Evolutionary conservation across 306 rosid species (phyloP), one percentile per base, ranked within the genome.

Genomic region (Vigna hirtella): DNA sequence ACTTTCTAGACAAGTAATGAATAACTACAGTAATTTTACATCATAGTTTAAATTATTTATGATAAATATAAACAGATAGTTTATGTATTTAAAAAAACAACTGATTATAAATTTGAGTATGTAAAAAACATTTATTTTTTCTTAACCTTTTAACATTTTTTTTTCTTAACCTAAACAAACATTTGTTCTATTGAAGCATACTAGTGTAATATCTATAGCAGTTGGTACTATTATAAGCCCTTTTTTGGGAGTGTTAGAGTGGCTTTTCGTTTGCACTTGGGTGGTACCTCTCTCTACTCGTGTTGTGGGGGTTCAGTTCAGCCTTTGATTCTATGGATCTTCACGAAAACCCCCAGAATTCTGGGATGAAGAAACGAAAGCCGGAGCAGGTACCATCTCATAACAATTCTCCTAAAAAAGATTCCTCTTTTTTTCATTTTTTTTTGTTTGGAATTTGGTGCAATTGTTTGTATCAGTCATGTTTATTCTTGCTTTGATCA

Each of bases 281-380:
- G 67, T 53, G 53, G 42, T 74, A 9, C 70, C 26, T 56, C 32
- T 30, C 38, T 69, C 78, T 24, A 28, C 49, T 62, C 63, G 20
- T 30, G n/a, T 14, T 12, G 72, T 66, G 22, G 36, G 36, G 64
- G 30, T 22, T 20, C 32, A 22, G 62, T 71, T 61, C 36, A 28
- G 4, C 4, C 82, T 71, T 11, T 56, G 52, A 61, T 62, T 79
- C 63, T 4, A 84, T 87, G 93, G 93, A 91, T 82, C 87, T 51
- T 68, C 77, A 82, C 40, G 77, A 3, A 22, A 61, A 63, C 32
- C 15, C 49, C 22, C 68, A 40, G 11, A 71, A 85, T 72, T 64
- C 87, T 55, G 58, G 63, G 30, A 6, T 80, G 70, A 80, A 83
- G 84, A 88, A 89, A 75, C 88, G 76, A 77, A 88, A 90, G 40